Base-by-base conservation (phyloP, 1,139 yeast genomes). In the Candida pseudoviswanathii region DNA sequence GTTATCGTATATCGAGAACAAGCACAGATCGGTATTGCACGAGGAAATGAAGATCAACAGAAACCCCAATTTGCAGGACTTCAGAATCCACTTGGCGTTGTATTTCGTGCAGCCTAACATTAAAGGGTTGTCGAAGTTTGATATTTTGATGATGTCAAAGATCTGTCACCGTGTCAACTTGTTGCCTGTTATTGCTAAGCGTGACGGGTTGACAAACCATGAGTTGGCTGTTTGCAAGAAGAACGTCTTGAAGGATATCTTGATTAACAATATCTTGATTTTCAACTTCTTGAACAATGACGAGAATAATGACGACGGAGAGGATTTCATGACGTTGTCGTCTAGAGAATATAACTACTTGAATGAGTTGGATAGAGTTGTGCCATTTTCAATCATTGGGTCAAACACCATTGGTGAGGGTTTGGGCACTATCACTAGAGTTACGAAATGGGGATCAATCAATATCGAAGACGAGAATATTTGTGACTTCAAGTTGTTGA, bases 11-110 rank as follows among this genome's bases (percentile, higher is more conserved):
- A 66, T 86, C 54, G 85, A 83, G 60, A 66, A 67, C 32, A 84
- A 84, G 55, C 84, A 83, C 59, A 82, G 82, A 53, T 58, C 62
- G 22, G 78, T 81, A 33, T 71, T 85, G 46, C 73, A 73, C 29
- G 89, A 85, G 58, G 92, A 86, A 60, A 67, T 78, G 41, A 77
- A 84, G 56, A 81, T 85, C 43, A 71, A 78, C 53, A 74, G 91
- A 61, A 77, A 78, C 54, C 76, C 84, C 9, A 70, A 73, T 48
- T 71, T 73, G 50, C 73, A 70, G 50, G 91, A 86, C 62, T 76
- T 78, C 24, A 68, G 90, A 53, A 80, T 86, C 41, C 91, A 86
- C 64, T 85, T 77, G 24, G 80, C 85, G 47, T 60, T 85, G 39
- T 83, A 84, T 59, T 83, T 85, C 57, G 68, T 86, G 40, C 75